These are phyloP conservation scores for Torrubiella hemipterigena DNA, from an alignment of 2,329 filamentous ascomycete genomes.

Conservation along the genomic window DNA sequence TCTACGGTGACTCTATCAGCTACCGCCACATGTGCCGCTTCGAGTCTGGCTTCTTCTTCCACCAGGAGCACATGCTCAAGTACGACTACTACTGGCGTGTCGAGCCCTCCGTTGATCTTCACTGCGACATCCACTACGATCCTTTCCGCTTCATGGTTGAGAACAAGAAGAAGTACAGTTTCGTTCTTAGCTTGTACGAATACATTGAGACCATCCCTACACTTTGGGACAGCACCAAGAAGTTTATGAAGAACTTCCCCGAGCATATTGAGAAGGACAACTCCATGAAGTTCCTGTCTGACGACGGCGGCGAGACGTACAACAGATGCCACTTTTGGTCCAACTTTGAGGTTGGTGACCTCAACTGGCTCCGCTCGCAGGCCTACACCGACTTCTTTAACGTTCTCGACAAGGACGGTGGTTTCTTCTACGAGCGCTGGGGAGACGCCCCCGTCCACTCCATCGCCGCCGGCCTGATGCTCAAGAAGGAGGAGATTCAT, in stretches of 20 bases:
- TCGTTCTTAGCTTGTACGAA: conserved; percentile 89
- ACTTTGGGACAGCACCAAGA: conserved; percentile 89
- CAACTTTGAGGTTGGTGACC: conserved; percentile 93
- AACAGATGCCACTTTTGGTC: conserved; percentile 99
- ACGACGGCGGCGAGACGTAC: conserved; percentile 83
- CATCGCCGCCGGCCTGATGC: conserved; percentile 78
- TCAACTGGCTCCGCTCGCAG: conserved; percentile 85
- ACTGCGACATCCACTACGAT: conserved; percentile 90
- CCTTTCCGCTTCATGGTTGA: conserved; percentile 96
- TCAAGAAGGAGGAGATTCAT: conserved; percentile 89
- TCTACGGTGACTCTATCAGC: conserved; percentile 93
- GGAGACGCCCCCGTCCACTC: conserved; percentile 96
- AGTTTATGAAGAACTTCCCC: conserved; percentile 82
- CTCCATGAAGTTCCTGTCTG: conserved; percentile 81
- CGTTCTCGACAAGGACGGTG: conserved; percentile 82
- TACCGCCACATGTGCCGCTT: conserved; percentile 99
- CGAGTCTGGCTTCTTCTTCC: conserved; percentile 99
- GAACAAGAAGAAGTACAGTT: conserved; percentile 96
- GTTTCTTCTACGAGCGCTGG: conserved; percentile 98
- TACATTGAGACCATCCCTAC: conserved; percentile 95
- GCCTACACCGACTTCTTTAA: conserved; percentile 88
- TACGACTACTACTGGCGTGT: conserved; percentile 99
- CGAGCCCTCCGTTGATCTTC: conserved; percentile 92
- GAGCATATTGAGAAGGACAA: conserved; percentile 79
- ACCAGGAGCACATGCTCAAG: conserved; percentile 81